Base-by-base conservation (phyloP, 2,329 filamentous ascomycete species). In the Cytospora mali region DNA sequence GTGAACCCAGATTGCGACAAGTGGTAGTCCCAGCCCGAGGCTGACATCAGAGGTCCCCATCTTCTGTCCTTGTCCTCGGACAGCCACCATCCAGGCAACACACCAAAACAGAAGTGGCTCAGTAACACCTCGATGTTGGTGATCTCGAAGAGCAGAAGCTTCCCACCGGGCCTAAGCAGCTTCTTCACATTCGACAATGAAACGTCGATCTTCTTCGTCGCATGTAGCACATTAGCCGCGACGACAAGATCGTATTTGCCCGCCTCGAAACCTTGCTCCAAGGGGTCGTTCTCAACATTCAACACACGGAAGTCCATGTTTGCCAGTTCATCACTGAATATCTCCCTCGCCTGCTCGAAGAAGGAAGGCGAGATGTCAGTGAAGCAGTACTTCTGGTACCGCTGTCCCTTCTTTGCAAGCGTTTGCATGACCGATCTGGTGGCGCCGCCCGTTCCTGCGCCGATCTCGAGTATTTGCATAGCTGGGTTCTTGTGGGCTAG, bases 301-400 rank as follows among this genome's bases (percentile, higher is more conserved):
- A 79, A 69, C 1, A 68, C 69, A 33, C 72, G 72, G 66, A 73
- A 79, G 6, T 58, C 68, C 62, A 78, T 73, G 16, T 60, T 54
- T 3, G 57, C 62, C 9, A 31, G 42, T 55, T 68, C 69, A 1
- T 66, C 56, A 39, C 64, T 46, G 63, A 74, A 71, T 14, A 61
- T 62, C 25, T 70, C 63, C n/a, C 66, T 66, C 0, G 75, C 75
- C 11, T 70, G 65, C 25, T 71, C 71, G 52, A 79, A 78, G 68
- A 77, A 78, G 1, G 68, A 71, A 1, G 71, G 65, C 0, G 76
- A 77, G 29, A 78, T 76, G 52, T 80, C 77, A 3, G 76, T 78
- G 61, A 72, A 79, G 6, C 70, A 72, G 62, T 78, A 77, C 0
- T 62, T 53, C 18, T 46, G 33, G 52, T 66, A 71, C 16, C 66